phyloP scores from a whole-genome alignment of 179 eudicot genomes.

The Silene noctiflora region DNA sequence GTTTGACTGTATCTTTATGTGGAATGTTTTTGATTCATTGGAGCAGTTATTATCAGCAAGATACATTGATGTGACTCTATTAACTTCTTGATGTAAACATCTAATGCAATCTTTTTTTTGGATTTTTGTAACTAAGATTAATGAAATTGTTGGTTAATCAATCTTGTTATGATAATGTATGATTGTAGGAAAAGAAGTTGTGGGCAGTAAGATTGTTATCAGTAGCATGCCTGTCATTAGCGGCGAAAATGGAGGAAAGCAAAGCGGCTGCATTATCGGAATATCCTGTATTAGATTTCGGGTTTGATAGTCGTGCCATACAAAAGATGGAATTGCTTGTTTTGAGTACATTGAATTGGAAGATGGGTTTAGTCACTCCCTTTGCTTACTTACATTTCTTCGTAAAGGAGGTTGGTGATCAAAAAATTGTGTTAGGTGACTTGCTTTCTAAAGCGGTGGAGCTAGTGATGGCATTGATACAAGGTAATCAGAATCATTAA shows the following conservation, averaged over 20 bases:
- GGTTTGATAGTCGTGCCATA: slow-evolving; percentile 30
- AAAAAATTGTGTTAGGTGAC: slow-evolving; percentile 4
- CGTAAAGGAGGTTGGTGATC: slow-evolving; percentile 27
- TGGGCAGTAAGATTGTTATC: slow-evolving; percentile 51
- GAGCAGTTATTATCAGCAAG: background rate
- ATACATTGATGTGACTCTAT: background rate
- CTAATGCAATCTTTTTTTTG: background rate
- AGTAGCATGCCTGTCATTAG: slow-evolving; percentile 61
- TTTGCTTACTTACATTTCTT: slow-evolving; percentile 48
- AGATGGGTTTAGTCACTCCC: slow-evolving; percentile 49
- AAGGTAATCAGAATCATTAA: slow-evolving; percentile 38
- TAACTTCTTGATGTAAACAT: background rate
- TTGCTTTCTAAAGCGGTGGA: slow-evolving; percentile 31
- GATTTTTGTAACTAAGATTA: no score
- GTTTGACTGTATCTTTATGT: background rate
- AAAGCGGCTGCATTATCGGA: slow-evolving; percentile 32
- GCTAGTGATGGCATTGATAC: slow-evolving; percentile 35
- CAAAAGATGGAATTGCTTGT: slow-evolving; percentile 57
- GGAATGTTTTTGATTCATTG: background rate
- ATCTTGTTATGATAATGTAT: background rate
- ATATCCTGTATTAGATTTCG: slow-evolving; percentile 25
- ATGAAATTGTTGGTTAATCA: no score
- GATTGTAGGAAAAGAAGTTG: slow-evolving; percentile 32
- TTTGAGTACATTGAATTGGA: slow-evolving; percentile 53
- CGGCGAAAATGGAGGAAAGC: slow-evolving; percentile 62